Percentiles rank a stretch among this genome's conserved stretches.
Evolutionary conservation across 305 asterid genomes (phyloP).

Genomic region (Fraxinus ornus): DNA sequence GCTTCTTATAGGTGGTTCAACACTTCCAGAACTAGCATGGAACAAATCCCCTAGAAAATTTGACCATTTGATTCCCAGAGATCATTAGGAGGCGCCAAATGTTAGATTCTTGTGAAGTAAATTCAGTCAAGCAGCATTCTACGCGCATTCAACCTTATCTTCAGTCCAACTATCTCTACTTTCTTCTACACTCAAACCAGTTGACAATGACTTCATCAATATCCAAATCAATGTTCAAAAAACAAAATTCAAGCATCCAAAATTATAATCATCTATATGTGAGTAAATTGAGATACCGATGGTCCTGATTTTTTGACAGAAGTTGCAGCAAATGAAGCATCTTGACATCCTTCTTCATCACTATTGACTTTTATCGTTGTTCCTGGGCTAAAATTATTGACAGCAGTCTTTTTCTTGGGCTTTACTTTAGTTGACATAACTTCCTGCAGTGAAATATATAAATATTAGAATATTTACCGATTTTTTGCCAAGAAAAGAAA

Average conservation of each 20-base stretch:
- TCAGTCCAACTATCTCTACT: background rate
- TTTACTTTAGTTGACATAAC: constrained; percentile 15
- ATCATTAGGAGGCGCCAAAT: background rate
- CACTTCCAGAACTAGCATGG: background rate
- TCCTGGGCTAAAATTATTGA: constrained; percentile 38
- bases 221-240: background rate
- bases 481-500: background rate
- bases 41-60: background rate
- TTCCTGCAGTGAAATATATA: constrained; percentile 40
- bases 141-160: background rate
- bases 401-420: constrained; percentile 20
- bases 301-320: constrained; percentile 26
- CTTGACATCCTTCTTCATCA: constrained; percentile 64
- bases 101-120: background rate
- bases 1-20: background rate
- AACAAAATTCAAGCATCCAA: background rate
- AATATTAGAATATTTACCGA: constrained; percentile 9
- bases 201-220: background rate
- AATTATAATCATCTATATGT: background rate
- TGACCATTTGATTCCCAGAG: background rate
- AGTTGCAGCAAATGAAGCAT: constrained; percentile 67
- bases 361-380: constrained; percentile 50
- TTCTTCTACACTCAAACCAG: background rate
- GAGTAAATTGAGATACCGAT: background rate
- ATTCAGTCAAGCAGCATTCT: background rate